A percentile compares a stretch with the other conserved stretches of the same genome.
Conservation (phyloP, 2,329 filamentous ascomycete species). For the Colletotrichum sp. region DNA sequence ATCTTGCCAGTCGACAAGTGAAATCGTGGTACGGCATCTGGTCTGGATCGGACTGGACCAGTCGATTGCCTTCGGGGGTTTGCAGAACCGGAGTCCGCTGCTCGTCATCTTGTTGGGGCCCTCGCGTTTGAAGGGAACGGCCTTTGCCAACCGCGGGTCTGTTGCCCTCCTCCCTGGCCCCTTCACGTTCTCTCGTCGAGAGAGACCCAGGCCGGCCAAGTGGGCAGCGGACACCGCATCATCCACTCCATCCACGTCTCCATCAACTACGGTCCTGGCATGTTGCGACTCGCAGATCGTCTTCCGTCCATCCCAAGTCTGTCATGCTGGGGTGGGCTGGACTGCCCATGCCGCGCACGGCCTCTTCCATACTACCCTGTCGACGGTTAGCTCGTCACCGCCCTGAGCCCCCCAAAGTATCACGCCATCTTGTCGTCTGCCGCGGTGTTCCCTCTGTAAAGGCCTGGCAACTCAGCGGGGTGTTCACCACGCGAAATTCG, state of each 20-base stretch:
- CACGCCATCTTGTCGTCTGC: constrained; percentile 16
- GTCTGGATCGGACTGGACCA: neutral
- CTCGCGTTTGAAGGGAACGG: neutral
- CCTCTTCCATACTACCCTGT: constrained; percentile 1
- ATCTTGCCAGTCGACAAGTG: neutral
- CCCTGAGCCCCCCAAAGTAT: constrained; percentile 10
- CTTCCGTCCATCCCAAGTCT: constrained; percentile 13
- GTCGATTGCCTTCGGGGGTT: neutral
- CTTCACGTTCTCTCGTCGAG: neutral
- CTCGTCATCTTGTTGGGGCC: constrained; percentile 2
- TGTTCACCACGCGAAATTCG: neutral
- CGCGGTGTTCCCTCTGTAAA: neutral
- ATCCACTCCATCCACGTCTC: neutral
- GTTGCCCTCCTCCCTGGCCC: neutral
- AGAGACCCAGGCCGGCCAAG: neutral
- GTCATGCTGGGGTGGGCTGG: neutral
- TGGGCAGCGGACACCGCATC: neutral
- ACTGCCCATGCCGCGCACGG: neutral
- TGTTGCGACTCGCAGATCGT: constrained; percentile 6
- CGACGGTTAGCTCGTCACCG: constrained; percentile 10
- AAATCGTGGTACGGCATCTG: neutral
- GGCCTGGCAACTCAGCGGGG: neutral
- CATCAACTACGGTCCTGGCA: neutral
- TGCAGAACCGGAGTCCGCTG: neutral
- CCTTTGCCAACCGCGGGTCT: neutral